A percentile compares a stretch with the other conserved stretches of the same genome.
phyloP scores from a whole-genome alignment of 2,329 filamentous ascomycete species.

The Claviceps monticola region DNA sequence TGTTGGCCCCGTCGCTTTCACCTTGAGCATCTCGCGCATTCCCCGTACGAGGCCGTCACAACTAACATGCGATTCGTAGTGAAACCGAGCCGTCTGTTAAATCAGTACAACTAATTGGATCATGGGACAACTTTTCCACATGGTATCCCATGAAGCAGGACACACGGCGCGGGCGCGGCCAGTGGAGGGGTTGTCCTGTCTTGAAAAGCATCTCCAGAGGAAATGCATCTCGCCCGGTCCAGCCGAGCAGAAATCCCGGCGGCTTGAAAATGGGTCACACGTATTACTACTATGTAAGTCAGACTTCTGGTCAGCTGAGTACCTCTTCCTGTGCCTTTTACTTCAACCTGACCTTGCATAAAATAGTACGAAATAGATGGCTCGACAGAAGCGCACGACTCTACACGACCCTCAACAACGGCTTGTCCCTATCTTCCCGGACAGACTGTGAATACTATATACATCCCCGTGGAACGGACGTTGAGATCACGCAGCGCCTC shows the following conservation, averaged over 20 bases:
- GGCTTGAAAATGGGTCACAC: constrained; percentile 84
- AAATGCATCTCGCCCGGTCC: constrained; percentile 38
- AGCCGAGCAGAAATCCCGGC: constrained; percentile 44
- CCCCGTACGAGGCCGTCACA: background rate
- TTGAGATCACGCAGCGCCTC: constrained; percentile 50
- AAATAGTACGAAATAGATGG: constrained; percentile 79
- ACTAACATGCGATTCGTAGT: constrained; percentile 25
- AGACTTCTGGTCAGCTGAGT: no score
- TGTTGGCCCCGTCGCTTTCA: background rate
- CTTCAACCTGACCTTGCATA: no score
- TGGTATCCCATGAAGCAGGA: constrained; percentile 74
- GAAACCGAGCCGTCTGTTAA: constrained; percentile 46
- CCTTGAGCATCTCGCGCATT: no score
- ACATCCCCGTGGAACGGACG: constrained; percentile 58
- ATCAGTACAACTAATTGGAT: constrained; percentile 72
- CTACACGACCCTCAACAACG: constrained; percentile 58
- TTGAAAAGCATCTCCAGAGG: constrained; percentile 80
- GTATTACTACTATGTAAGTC: constrained; percentile 88
- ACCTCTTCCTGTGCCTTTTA: background rate
- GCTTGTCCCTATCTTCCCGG: constrained; percentile 77
- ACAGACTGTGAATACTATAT: constrained; percentile 72
- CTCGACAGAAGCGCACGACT: constrained; percentile 62
- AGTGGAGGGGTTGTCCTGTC: constrained; percentile 79
- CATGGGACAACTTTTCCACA: constrained; percentile 86
- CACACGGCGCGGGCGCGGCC: constrained; percentile 53